Percentiles rank a stretch among this genome's conserved stretches.
These are phyloP conservation scores for Rhodotorula sp. DNA, from an alignment of 1,284 basidiomycete genomes.

Conservation along the genomic window DNA sequence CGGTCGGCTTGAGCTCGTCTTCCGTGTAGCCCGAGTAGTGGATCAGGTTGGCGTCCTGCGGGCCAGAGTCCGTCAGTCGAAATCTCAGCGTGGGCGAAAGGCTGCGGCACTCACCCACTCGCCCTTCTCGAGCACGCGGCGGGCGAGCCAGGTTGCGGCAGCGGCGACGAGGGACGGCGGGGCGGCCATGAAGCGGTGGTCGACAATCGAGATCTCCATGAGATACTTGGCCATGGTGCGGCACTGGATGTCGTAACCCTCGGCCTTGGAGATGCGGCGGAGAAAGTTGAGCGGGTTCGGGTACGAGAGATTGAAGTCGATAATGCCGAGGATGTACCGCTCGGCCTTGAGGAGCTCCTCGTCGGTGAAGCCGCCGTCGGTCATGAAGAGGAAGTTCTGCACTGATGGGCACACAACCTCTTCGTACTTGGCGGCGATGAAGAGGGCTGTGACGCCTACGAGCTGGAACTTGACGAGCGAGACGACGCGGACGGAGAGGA, in stretches of 20 bases:
- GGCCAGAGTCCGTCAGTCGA: not conserved
- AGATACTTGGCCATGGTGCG: constrained; percentile 91
- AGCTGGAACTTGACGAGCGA: constrained; percentile 92
- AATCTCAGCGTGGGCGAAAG: not conserved
- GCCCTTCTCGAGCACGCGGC: constrained; percentile 75
- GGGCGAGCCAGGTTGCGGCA: constrained; percentile 85
- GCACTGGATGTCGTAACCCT: constrained; percentile 88
- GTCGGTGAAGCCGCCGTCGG: constrained; percentile 81
- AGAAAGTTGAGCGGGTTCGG: constrained; percentile 93
- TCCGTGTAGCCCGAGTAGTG: constrained; percentile 91
- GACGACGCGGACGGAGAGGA: constrained; percentile 84
- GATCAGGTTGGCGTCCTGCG: constrained; percentile 76
- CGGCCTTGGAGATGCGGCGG: constrained; percentile 89
- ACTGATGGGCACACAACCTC: constrained; percentile 91
- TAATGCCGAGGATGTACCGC: constrained; percentile 83
- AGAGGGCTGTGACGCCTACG: constrained; percentile 90
- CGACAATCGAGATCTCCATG: constrained; percentile 84
- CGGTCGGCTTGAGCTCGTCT: constrained; percentile 76
- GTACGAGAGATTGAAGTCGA: constrained; percentile 88
- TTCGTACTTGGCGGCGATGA: constrained; percentile 92
- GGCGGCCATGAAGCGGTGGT: constrained; percentile 76
- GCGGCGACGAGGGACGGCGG: constrained; percentile 85
- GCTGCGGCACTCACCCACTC: constrained; percentile 69
- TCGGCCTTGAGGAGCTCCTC: constrained; percentile 91
- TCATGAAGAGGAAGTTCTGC: constrained; percentile 80